These are phyloP conservation scores for Podila clonocystis DNA, from an alignment of 192 early-diverging fungal genomes.

Conservation along the genomic window DNA sequence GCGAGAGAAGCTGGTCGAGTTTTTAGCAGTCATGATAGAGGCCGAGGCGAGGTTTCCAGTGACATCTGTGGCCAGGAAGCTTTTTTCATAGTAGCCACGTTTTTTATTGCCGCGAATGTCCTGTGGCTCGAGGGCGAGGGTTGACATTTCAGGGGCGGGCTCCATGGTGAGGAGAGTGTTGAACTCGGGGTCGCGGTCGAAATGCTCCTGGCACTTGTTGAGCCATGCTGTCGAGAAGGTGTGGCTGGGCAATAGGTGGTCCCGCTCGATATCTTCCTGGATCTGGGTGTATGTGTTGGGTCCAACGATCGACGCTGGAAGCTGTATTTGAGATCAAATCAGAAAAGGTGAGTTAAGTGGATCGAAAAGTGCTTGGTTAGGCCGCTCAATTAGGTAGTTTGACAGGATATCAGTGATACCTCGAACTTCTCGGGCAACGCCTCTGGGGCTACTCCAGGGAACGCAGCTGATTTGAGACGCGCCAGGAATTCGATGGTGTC, in stretches of 20 bases:
- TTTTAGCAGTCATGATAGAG: slow-evolving; percentile 57
- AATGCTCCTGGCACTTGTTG: slow-evolving; percentile 63
- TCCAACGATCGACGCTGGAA: slow-evolving; percentile 30
- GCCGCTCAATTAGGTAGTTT: background rate
- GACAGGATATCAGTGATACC: background rate
- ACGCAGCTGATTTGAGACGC: slow-evolving; percentile 46
- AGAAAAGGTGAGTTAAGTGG: background rate
- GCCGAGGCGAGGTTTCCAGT: slow-evolving; percentile 27
- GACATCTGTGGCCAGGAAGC: slow-evolving; percentile 19
- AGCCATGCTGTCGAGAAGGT: slow-evolving; percentile 66
- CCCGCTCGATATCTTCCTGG: slow-evolving; percentile 59
- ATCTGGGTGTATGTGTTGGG: slow-evolving; percentile 53
- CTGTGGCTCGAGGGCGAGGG: slow-evolving; percentile 60
- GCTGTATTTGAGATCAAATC: slow-evolving; percentile 5
- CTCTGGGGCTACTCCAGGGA: slow-evolving; percentile 19
- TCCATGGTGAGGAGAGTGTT: slow-evolving; percentile 52
- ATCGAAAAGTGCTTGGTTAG: too few relatives aligned
- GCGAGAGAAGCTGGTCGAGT: slow-evolving; percentile 79
- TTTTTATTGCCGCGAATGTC: slow-evolving; percentile 60
- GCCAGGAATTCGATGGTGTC: slow-evolving; percentile 43
- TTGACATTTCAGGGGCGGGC: slow-evolving; percentile 57
- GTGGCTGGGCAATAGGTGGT: slow-evolving; percentile 62
- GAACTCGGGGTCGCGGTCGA: slow-evolving; percentile 22
- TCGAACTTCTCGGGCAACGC: slow-evolving; percentile 24
- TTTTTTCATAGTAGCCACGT: slow-evolving; percentile 56